Evolutionary conservation across 2,329 filamentous ascomycete genomes (phyloP).

Genomic region (Exophiala calicioides): DNA sequence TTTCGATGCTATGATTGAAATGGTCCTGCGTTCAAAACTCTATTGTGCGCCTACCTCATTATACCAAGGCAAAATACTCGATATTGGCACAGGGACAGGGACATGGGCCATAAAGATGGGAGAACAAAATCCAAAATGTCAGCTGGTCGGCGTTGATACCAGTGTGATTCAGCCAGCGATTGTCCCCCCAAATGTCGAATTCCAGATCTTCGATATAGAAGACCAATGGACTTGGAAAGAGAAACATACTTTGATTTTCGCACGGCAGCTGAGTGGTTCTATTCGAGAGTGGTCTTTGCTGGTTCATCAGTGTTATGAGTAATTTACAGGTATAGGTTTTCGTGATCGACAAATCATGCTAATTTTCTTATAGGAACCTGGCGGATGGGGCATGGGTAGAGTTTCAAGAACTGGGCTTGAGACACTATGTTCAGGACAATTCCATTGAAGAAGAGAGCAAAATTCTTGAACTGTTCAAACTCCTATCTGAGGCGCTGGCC

Average conservation of each 20-base stretch:
- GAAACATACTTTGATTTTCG: neutral
- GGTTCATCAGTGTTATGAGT: neutral
- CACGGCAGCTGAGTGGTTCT: neutral
- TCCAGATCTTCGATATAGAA: neutral
- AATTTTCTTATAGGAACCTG: slow-evolving; percentile 29
- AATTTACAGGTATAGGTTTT: too few species aligned
- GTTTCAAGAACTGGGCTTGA: slow-evolving; percentile 44
- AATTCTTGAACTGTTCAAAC: neutral
- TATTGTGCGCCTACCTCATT: neutral
- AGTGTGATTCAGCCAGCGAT: slow-evolving; percentile 52
- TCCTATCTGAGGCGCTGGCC: neutral
- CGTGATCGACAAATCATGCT: too few species aligned
- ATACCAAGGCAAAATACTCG: slow-evolving; percentile 35
- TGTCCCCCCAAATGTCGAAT: slow-evolving; percentile 32
- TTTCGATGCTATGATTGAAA: neutral
- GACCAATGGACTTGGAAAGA: neutral
- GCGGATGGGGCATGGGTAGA: slow-evolving; percentile 50
- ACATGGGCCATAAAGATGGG: too few species aligned
- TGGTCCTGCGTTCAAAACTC: neutral
- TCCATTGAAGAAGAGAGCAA: neutral
- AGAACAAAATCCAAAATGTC: slow-evolving; percentile 16
- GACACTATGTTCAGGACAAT: neutral
- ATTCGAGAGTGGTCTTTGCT: neutral
- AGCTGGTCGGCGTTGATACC: slow-evolving; percentile 47
- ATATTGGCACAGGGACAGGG: slow-evolving; percentile 36